Evolutionary conservation across 2,329 filamentous ascomycete species (phyloP), one percentile per base, ranked within the genome.

Genomic region (Gremmenia infestans): DNA sequence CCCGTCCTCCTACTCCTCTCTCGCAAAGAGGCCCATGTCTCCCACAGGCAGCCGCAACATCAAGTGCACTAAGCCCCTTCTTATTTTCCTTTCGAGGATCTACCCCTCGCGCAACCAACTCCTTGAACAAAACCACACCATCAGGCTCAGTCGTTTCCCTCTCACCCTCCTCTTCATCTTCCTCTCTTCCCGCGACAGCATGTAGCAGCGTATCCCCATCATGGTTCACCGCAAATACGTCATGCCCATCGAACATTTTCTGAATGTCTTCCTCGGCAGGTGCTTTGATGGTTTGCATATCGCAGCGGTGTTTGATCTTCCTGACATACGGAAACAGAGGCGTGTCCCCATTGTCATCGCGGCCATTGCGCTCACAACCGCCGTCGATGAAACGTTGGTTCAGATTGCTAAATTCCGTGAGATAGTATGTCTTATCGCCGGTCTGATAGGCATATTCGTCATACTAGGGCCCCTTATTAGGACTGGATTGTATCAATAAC

Each of bases 11-110:
- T 32, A 25, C 22, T 55, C 53, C 12, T 55, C 42, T 17, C 48
- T 19, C 2, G 48, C 60, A 63, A 71, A 72, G n/a, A 72, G 9
- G 14, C 50, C 57, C 49, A 72, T 55, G 37, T 9, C 68, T 68
- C 14, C 57, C 62, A 51, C 57, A 66, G 8, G 67, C 68, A 22
- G 67, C 70, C 14, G 72, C 72, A 3, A 68, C 63, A 61, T 73
- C 70, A 43, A 72, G 60, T 14, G 68, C 55, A 14, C 68, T 71
- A 59, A 66, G 62, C 36, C 67, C 62, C 37, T 53, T 55, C 6
- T 61, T 23, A 42, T 72, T 68, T 62, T 71, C 68, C 48, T 55
- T 23, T 61, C 65, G 61, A 1, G 63, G 59, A 60, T 72, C 70
- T 11, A 72, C 39, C 0, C 69, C 69, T 43, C 58, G 47, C 5